Evolutionary conservation across 306 rosid genomes (phyloP).

Genomic region (Castanospermum australe): DNA sequence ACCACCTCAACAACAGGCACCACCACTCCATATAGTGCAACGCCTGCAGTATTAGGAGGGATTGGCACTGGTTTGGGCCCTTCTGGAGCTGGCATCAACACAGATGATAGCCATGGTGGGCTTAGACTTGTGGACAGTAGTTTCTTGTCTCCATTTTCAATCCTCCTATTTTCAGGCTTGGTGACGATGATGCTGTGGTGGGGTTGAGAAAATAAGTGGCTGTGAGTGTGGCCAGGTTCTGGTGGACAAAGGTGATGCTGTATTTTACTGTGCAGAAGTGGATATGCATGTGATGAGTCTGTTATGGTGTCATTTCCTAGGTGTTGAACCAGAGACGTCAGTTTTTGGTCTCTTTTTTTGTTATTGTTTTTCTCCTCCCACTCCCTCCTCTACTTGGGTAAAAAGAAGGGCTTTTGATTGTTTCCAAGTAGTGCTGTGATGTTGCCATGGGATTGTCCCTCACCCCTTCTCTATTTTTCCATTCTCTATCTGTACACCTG

Average conservation of each 20-base stretch:
- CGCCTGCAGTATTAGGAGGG: conserved; percentile 62
- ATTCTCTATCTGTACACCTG: conserved; percentile 19
- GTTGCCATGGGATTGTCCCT: neutral
- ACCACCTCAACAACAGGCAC: neutral
- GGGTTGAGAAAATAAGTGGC: conserved; percentile 24
- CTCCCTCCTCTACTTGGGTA: conserved; percentile 6
- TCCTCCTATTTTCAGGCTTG: conserved; percentile 38
- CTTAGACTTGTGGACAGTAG: conserved; percentile 6
- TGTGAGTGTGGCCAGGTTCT: conserved; percentile 22
- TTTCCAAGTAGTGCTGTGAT: conserved; percentile 25
- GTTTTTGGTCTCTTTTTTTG: conserved; percentile 1
- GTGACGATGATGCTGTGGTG: conserved; percentile 51
- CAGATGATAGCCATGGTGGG: conserved; percentile 54
- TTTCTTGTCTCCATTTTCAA: conserved; percentile 17
- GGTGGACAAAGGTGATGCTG: conserved; percentile 25
- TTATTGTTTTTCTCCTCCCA: neutral
- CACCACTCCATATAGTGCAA: conserved; percentile 22
- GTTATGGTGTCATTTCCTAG: conserved; percentile 35
- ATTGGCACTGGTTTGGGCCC: conserved; percentile 60
- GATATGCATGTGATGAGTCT: conserved; percentile 30
- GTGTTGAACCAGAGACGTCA: conserved; percentile 29
- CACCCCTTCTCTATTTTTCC: neutral
- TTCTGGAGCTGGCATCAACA: conserved; percentile 52
- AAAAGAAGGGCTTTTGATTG: conserved; percentile 37
- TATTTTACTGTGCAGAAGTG: conserved; percentile 23